These are phyloP conservation scores for Nidula niveotomentosa DNA, from an alignment of 1,284 basidiomycete species.

Conservation along the genomic window DNA sequence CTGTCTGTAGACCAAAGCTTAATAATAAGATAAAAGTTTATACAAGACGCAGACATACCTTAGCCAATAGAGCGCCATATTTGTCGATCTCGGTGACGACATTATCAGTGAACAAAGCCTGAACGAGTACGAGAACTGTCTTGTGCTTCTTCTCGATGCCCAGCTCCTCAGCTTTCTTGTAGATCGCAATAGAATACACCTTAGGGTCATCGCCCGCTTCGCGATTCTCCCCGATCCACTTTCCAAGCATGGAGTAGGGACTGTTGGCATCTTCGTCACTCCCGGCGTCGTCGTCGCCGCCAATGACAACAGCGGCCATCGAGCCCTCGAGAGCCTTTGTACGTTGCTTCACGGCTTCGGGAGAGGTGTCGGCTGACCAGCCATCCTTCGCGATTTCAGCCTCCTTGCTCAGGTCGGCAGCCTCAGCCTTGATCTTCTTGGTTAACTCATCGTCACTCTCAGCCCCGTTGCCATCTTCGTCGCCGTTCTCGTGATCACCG, in stretches of 20 bases:
- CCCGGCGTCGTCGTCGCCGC: slow-evolving; percentile 73
- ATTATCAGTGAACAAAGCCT: slow-evolving; percentile 85
- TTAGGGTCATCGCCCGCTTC: slow-evolving; percentile 47
- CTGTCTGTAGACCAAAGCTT: slow-evolving; percentile 43
- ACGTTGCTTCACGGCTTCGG: slow-evolving; percentile 89
- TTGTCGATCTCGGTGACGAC: slow-evolving; percentile 74
- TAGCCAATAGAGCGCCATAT: slow-evolving; percentile 76
- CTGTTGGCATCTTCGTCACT: slow-evolving; percentile 88
- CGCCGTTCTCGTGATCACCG: slow-evolving; percentile 32
- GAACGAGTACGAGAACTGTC: slow-evolving; percentile 82
- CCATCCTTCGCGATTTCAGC: slow-evolving; percentile 67
- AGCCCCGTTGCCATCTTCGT: slow-evolving; percentile 38
- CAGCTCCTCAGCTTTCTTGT: slow-evolving; percentile 89
- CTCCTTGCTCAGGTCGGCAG: slow-evolving; percentile 72
- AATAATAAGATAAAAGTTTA: slow-evolving; percentile 1
- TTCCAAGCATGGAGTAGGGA: slow-evolving; percentile 83
- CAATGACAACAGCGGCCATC: slow-evolving; percentile 55
- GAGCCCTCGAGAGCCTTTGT: slow-evolving; percentile 75
- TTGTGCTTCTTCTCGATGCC: slow-evolving; percentile 98
- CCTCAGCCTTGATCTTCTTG: slow-evolving; percentile 83
- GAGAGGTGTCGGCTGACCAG: slow-evolving; percentile 91
- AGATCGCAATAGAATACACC: slow-evolving; percentile 64
- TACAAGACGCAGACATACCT: slow-evolving; percentile 51
- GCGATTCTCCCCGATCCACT: slow-evolving; percentile 85
- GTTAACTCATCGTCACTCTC: slow-evolving; percentile 84